These are phyloP conservation scores for Sordariomycetes sp. DNA, from an alignment of 2,329 filamentous ascomycete species.

Conservation along the genomic window DNA sequence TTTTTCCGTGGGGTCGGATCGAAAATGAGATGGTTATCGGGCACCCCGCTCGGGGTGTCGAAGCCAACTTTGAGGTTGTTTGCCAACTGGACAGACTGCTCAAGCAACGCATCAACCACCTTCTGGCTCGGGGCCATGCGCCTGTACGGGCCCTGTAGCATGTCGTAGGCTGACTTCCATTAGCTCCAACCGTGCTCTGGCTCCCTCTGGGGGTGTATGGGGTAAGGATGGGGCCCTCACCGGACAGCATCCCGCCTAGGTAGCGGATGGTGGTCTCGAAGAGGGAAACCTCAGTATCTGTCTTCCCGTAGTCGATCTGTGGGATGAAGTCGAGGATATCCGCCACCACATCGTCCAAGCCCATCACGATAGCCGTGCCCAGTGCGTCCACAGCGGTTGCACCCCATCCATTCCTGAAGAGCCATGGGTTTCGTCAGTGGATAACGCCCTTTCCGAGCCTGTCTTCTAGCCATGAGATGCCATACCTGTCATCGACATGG, in stretches of 20 bases:
- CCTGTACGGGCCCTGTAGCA: slow-evolving; percentile 54
- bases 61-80: slow-evolving; percentile 68
- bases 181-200: not conserved
- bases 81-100: slow-evolving; percentile 55
- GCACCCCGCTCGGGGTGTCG: slow-evolving; percentile 61
- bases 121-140: slow-evolving; percentile 26
- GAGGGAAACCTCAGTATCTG: slow-evolving; percentile 47
- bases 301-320: slow-evolving; percentile 48
- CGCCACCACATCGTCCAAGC: slow-evolving; percentile 50
- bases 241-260: slow-evolving; percentile 66
- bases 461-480: not conserved
- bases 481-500: slow-evolving; percentile 56
- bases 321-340: slow-evolving; percentile 60
- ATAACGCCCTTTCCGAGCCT: not conserved
- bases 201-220: not conserved
- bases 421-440: not conserved
- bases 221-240: slow-evolving; percentile 18
- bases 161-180: slow-evolving; percentile 41
- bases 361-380: slow-evolving; percentile 69
- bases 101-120: slow-evolving; percentile 45
- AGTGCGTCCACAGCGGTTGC: slow-evolving; percentile 72
- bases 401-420: slow-evolving; percentile 65
- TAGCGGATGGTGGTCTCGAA: slow-evolving; percentile 92
- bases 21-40: slow-evolving; percentile 55
- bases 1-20: slow-evolving; percentile 32